Base-by-base conservation (phyloP, 805 yeast genomes). In the Zygoascus bituminiphila region DNA sequence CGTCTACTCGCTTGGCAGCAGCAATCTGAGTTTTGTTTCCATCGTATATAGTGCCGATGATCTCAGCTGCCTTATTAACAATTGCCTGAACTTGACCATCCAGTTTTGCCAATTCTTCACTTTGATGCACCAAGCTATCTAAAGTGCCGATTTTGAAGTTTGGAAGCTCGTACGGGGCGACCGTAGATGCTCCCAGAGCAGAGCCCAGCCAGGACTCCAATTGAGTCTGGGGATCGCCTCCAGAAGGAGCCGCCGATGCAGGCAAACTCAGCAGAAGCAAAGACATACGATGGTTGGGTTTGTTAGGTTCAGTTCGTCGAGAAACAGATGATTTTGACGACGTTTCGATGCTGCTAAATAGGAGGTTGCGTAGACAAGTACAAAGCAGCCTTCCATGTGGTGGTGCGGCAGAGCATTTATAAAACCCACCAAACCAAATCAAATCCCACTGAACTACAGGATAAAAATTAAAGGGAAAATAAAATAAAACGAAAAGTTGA, bases 91-190 rank as follows among this genome's bases (percentile, higher is more conserved):
- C 74, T 66, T 87, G 93, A n/a, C 71, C 70, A 67, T 93, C 99
- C 48, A 82, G 70, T 63, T 88, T 89, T 38, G 78, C 70, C 50
- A 93, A 75, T 61, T 91, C 98, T 60, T 93, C 98, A 64, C 89
- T 80, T 67, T 89, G 89, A 58, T 84, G 81, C 47, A 93, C 94
- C 51, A 93, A 75, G 25, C 88, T 82, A 67, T 93, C 99, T 62
- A 93, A 76, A 10, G 98, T 89, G 24, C 97, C 97, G 54, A 93
- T 87, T 66, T 93, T 91, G 68, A 93, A 91, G 53, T 75, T 79
- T 6, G 98, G 98, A 45, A 88, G 72, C 31, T 72, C 70, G 50
- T 84, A 77, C 48, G 74, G 69, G 47, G 73, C 65, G 29, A 86
- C 71, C 44, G 77, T 80, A 37, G 76, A 73, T 39, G 59, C 55